phyloP scores from a whole-genome alignment of 805 yeast species.

The Candida nemodendra region DNA sequence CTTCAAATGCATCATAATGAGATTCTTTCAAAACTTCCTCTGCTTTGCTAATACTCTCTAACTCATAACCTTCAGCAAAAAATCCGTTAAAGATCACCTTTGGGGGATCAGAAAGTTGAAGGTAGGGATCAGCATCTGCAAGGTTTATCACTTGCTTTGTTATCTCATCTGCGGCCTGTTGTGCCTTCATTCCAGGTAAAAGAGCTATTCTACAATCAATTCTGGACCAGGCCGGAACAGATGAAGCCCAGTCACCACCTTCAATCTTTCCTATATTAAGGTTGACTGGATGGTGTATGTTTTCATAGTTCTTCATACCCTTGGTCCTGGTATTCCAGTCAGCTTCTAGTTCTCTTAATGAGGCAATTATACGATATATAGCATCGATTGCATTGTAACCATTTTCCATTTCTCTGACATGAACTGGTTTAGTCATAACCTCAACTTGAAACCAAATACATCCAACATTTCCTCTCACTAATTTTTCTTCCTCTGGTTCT shows the following conservation, averaged over 20 bases:
- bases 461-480: background rate
- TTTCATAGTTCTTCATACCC: background rate
- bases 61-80: background rate
- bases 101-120: background rate
- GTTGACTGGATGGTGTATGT: background rate
- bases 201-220: background rate
- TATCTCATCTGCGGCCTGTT: background rate
- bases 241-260: background rate
- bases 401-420: background rate
- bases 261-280: background rate
- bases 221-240: background rate
- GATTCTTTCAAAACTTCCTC: background rate
- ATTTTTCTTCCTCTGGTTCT: background rate
- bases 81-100: background rate
- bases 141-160: background rate
- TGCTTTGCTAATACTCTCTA: background rate
- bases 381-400: background rate
- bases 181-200: background rate
- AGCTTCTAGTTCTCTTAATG: background rate
- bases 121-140: background rate
- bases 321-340: background rate
- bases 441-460: background rate
- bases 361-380: background rate
- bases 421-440: background rate
- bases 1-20: background rate